A percentile compares a stretch with the other conserved stretches of the same genome.
phyloP scores from a whole-genome alignment of 2,329 filamentous ascomycete species.

The Bipolaris zeicola region DNA sequence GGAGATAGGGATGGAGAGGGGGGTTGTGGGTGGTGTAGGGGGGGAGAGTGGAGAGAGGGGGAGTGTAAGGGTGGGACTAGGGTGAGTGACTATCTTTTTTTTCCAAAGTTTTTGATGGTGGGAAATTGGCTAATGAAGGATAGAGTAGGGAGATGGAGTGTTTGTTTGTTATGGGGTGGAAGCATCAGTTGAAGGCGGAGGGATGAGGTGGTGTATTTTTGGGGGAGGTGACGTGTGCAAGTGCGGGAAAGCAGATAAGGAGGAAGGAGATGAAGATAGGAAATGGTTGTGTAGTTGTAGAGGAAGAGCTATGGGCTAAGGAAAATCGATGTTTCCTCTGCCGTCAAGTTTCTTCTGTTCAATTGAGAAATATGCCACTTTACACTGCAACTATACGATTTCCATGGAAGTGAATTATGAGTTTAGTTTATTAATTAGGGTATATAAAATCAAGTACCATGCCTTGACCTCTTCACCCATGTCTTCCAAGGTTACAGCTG shows the following conservation, averaged over 20 bases:
- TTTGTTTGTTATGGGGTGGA: conserved; percentile 18
- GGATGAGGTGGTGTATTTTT: background rate
- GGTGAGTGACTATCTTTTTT: background rate
- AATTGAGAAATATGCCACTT: no score
- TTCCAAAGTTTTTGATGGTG: background rate
- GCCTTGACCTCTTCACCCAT: background rate
- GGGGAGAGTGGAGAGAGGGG: conserved; percentile 1
- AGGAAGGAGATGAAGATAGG: background rate
- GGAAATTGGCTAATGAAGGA: background rate
- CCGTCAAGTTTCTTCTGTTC: no score
- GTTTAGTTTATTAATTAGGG: background rate
- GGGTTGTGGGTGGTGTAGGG: conserved; percentile 27
- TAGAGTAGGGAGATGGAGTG: conserved; percentile 21
- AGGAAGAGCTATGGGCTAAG: no score
- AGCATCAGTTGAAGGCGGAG: conserved; percentile 1
- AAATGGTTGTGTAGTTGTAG: no score
- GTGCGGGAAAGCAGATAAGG: background rate
- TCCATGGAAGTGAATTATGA: no score
- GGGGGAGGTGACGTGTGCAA: background rate
- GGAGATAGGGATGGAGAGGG: conserved; percentile 13
- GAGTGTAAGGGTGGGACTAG: conserved; percentile 10
- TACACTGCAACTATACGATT: no score
- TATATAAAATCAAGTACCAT: background rate
- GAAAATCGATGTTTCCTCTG: no score
- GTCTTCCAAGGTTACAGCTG: background rate